A percentile compares a stretch with the other conserved stretches of the same genome.
Conservation (phyloP, 2,329 filamentous ascomycete species). For the Penicillium sp. region DNA sequence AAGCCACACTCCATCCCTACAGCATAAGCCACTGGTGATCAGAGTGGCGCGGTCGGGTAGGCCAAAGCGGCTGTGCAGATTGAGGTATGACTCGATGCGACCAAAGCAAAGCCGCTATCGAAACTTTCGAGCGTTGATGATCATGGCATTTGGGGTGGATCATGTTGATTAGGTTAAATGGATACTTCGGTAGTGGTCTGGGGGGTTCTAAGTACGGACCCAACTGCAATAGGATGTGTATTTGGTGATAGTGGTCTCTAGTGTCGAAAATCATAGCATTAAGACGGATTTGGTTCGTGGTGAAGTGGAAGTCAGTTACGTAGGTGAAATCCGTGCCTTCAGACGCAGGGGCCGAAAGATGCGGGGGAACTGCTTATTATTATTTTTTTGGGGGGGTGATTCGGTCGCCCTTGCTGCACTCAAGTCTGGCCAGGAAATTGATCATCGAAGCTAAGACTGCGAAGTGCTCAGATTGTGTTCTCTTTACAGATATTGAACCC, state of each 20-base stretch:
- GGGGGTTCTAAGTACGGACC: neutral
- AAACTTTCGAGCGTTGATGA: constrained; percentile 6
- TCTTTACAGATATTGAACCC: neutral
- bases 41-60: constrained; percentile 2
- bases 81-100: constrained; percentile 21
- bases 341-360: constrained; percentile 22
- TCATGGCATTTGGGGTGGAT: constrained; percentile 1
- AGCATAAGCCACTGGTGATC: constrained; percentile 6
- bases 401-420: constrained; percentile 26
- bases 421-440: constrained; percentile 24
- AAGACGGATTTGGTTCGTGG: neutral
- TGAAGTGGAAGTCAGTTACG: neutral
- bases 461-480: neutral
- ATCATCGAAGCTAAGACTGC: neutral
- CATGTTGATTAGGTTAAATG: neutral
- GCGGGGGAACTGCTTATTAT: constrained; percentile 1
- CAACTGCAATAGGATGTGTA: neutral
- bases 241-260: neutral
- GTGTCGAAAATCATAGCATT: neutral
- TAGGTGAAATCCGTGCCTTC: constrained; percentile 14
- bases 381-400: constrained; percentile 8
- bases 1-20: constrained; percentile 13
- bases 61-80: constrained; percentile 5
- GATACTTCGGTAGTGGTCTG: neutral
- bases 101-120: constrained; percentile 11